Percentiles rank a stretch among this genome's conserved stretches.
Conservation (phyloP, 2,329 filamentous ascomycete species). For the Xylariales sp. region DNA sequence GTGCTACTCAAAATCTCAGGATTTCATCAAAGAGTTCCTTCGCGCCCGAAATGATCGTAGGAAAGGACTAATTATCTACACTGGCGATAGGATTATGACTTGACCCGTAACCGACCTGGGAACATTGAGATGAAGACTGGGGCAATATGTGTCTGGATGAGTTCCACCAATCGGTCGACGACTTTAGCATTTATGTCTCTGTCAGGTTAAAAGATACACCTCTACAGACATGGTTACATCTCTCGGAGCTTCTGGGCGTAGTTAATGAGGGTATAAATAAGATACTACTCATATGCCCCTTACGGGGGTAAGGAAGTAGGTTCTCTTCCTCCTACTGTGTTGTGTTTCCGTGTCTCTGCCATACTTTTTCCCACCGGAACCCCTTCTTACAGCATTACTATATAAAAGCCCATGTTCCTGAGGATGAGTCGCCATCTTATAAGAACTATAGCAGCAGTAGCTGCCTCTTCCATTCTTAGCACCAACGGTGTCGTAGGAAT, state of each 20-base stretch:
- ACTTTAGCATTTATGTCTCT: neutral
- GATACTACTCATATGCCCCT: neutral
- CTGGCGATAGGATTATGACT: neutral
- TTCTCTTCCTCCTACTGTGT: neutral
- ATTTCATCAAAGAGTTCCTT: neutral
- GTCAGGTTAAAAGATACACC: neutral
- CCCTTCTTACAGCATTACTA: neutral
- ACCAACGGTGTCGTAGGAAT: conserved; percentile 6
- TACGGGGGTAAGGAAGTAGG: neutral
- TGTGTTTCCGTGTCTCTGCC: neutral
- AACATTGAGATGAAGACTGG: neutral
- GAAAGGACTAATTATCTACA: neutral
- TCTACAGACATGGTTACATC: neutral
- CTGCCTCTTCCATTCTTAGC: conserved; percentile 11
- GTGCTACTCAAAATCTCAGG: neutral
- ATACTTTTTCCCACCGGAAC: neutral
- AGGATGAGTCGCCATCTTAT: conserved; percentile 18
- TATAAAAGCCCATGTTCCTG: neutral
- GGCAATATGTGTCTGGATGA: neutral
- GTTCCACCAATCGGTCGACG: conserved; percentile 33
- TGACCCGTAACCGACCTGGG: neutral
- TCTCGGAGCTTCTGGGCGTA: neutral
- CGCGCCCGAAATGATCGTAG: neutral
- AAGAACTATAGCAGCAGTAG: neutral
- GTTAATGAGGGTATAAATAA: neutral